These are phyloP conservation scores for Ascoidea tarda DNA, from an alignment of 805 yeast species.

Conservation along the genomic window DNA sequence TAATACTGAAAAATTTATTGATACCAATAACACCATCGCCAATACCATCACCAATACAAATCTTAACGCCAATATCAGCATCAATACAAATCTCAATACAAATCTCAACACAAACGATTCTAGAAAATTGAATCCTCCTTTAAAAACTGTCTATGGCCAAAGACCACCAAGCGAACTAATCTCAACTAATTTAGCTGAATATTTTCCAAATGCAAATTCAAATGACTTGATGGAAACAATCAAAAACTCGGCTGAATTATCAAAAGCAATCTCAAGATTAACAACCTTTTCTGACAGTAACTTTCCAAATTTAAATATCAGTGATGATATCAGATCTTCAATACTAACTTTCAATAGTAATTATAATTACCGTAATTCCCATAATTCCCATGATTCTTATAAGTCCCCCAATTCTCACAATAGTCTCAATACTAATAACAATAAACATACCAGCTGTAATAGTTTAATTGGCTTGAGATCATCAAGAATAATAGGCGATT, in stretches of 20 bases:
- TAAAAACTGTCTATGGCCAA: conserved; percentile 49
- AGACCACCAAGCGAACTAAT: conserved; percentile 90
- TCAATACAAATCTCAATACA: conserved; percentile 1
- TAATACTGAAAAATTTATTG: conserved; percentile 6
- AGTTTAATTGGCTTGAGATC: no score
- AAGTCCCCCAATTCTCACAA: no score
- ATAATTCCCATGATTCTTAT: no score
- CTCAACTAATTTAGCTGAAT: conserved; percentile 77
- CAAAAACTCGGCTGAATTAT: conserved; percentile 59
- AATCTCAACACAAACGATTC: conserved; percentile 4
- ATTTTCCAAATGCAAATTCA: conserved; percentile 75
- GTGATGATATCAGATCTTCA: neutral
- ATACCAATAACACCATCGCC: conserved; percentile 8
- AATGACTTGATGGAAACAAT: conserved; percentile 66
- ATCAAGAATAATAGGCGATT: no score
- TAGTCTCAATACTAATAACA: neutral
- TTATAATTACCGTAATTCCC: no score
- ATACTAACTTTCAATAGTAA: neutral
- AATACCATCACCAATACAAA: conserved; percentile 13
- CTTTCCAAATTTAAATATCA: no score
- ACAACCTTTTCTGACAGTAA: conserved; percentile 4
- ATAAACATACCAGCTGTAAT: neutral
- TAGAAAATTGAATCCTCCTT: conserved; percentile 16
- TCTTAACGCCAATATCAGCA: conserved; percentile 2
- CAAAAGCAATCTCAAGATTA: conserved; percentile 15